These are phyloP conservation scores for Fusarium sp. DNA, from an alignment of 2,329 filamentous ascomycete species.

Conservation along the genomic window DNA sequence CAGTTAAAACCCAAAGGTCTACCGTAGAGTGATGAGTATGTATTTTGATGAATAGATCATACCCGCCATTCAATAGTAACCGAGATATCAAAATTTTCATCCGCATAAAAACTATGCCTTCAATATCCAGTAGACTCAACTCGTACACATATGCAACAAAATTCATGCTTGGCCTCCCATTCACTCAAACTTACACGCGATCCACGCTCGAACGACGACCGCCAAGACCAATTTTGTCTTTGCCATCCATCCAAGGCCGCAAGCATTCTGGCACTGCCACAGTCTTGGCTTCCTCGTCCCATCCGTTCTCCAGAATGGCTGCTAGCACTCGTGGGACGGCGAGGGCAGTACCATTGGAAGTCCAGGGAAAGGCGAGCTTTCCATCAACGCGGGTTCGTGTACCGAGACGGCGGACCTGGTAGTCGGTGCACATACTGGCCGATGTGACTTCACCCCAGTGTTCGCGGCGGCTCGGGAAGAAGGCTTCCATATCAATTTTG, in stretches of 20 bases:
- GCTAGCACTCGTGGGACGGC: slow-evolving; percentile 91
- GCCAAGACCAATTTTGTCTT: slow-evolving; percentile 66
- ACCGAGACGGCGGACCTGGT: slow-evolving; percentile 83
- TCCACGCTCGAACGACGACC: slow-evolving; percentile 44
- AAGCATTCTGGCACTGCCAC: slow-evolving; percentile 83
- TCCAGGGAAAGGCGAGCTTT: slow-evolving; percentile 80
- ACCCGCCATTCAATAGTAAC: slow-evolving; percentile 25
- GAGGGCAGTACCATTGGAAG: slow-evolving; percentile 91
- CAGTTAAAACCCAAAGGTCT: not conserved
- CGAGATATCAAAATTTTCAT: slow-evolving; percentile 22
- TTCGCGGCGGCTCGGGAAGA: slow-evolving; percentile 81
- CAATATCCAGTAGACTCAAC: slow-evolving; percentile 2
- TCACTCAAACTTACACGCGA: slow-evolving; percentile 37
- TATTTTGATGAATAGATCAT: slow-evolving; percentile 12
- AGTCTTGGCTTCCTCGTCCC: slow-evolving; percentile 73
- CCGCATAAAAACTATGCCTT: slow-evolving; percentile 13
- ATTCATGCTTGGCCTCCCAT: not conserved
- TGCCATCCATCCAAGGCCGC: slow-evolving; percentile 83
- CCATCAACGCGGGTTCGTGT: slow-evolving; percentile 72
- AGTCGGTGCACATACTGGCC: slow-evolving; percentile 91
- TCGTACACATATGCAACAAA: slow-evolving; percentile 27
- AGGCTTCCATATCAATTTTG: slow-evolving; percentile 94
- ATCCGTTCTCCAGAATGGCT: slow-evolving; percentile 89
- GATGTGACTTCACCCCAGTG: slow-evolving; percentile 93
- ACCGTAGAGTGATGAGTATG: not conserved